Conservation (phyloP, 257 asterid species). For the Ballota nigra region DNA sequence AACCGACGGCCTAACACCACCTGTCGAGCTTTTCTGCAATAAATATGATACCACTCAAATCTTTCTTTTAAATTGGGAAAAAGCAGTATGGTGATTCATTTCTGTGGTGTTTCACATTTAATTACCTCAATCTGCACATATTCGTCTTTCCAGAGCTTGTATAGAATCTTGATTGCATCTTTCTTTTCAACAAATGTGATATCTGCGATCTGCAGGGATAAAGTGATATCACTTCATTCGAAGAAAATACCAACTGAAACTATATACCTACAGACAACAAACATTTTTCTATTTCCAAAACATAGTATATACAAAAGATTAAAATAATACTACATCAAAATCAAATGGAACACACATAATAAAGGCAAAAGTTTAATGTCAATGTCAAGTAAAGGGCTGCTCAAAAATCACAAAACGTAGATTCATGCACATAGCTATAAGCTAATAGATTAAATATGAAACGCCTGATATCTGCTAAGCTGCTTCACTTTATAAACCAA, state of each 20-base stretch:
- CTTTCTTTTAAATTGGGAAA: background rate
- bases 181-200: slow-evolving; percentile 71
- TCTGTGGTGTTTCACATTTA: background rate
- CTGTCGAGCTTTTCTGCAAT: slow-evolving; percentile 50
- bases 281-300: background rate
- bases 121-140: slow-evolving; percentile 82
- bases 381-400: no score
- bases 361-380: no score
- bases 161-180: slow-evolving; percentile 62
- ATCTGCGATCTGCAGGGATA: slow-evolving; percentile 62
- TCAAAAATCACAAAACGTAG: no score
- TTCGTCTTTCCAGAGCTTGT: slow-evolving; percentile 80
- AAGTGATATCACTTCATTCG: slow-evolving; percentile 19
- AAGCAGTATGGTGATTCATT: background rate
- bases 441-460: no score
- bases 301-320: background rate
- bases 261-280: no score
- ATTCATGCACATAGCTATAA: no score
- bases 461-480: no score
- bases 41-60: background rate
- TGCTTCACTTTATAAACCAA: no score
- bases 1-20: slow-evolving; percentile 33
- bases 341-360: background rate
- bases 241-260: background rate
- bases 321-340: no score